Conservation (phyloP, 192 early-diverging fungal species). For the Podila epicladia region DNA sequence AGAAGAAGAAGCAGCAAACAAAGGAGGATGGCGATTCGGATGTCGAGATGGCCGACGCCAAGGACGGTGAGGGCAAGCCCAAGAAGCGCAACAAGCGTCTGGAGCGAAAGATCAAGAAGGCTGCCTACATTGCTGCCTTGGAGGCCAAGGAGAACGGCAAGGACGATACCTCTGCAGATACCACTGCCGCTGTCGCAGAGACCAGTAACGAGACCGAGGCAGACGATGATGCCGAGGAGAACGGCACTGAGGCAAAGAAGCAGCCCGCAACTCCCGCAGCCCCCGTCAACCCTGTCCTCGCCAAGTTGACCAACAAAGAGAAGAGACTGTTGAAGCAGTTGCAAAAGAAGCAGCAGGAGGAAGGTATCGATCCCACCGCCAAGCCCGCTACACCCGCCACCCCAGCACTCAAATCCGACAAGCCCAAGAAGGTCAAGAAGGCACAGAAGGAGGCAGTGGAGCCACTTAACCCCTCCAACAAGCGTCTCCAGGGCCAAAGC, state of each 20-base stretch:
- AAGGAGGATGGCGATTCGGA: conserved; percentile 7
- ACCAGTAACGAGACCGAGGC: neutral
- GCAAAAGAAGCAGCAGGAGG: conserved; percentile 36
- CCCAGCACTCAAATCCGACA: neutral
- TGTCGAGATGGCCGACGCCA: neutral
- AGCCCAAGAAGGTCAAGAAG: conserved; percentile 1
- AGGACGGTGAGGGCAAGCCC: neutral
- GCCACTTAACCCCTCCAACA: conserved; percentile 12
- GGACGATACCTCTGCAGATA: neutral
- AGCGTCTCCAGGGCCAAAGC: conserved; percentile 11
- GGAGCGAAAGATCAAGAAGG: conserved; percentile 47
- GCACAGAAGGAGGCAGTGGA: neutral
- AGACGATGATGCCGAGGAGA: conserved; percentile 1
- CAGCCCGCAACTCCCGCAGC: neutral
- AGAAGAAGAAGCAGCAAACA: conserved; percentile 6
- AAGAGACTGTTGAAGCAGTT: conserved; percentile 46
- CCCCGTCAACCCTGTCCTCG: conserved; percentile 17
- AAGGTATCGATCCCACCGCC: conserved; percentile 32
- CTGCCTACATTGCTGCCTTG: conserved; percentile 41
- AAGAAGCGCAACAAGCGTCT: conserved; percentile 51
- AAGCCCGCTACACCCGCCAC: neutral
- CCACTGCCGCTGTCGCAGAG: neutral
- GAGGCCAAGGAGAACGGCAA: conserved; percentile 13
- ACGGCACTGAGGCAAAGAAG: conserved; percentile 2
- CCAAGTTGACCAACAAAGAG: conserved; percentile 46